These are phyloP conservation scores for Trifolium repens DNA, from an alignment of 306 rosid species.

Conservation along the genomic window DNA sequence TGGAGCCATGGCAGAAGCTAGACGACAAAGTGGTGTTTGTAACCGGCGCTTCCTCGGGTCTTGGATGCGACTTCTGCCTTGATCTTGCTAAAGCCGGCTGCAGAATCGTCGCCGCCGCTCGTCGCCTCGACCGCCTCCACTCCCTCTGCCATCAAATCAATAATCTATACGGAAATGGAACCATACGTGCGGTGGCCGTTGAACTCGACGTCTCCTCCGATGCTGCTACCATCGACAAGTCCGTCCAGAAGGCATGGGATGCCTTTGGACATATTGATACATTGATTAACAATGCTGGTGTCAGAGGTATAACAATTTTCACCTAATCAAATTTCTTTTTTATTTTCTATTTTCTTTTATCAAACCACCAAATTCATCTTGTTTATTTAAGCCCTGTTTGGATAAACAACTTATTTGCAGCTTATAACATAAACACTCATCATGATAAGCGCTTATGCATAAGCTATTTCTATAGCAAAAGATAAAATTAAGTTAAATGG, in stretches of 20 bases:
- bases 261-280: conserved; percentile 74
- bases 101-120: conserved; percentile 74
- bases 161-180: conserved; percentile 29
- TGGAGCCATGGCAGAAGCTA: conserved; percentile 69
- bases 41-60: conserved; percentile 86
- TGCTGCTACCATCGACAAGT: conserved; percentile 54
- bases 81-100: conserved; percentile 81
- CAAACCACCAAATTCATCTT: no score
- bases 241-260: conserved; percentile 75
- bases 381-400: no score
- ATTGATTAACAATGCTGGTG: conserved; percentile 75
- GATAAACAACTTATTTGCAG: no score
- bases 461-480: no score
- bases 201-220: conserved; percentile 74
- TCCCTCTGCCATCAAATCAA: conserved; percentile 69
- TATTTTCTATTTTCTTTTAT: no score
- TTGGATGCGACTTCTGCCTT: conserved; percentile 71
- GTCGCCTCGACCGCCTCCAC: conserved; percentile 68
- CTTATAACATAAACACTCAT: no score
- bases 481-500: no score
- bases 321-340: neutral
- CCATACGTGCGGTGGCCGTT: conserved; percentile 61
- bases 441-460: no score
- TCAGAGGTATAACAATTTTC: conserved; percentile 58
- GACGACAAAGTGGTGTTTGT: conserved; percentile 72